Conservation (phyloP, 352 stramenopile genomes). For the Blastocystis sp. region DNA sequence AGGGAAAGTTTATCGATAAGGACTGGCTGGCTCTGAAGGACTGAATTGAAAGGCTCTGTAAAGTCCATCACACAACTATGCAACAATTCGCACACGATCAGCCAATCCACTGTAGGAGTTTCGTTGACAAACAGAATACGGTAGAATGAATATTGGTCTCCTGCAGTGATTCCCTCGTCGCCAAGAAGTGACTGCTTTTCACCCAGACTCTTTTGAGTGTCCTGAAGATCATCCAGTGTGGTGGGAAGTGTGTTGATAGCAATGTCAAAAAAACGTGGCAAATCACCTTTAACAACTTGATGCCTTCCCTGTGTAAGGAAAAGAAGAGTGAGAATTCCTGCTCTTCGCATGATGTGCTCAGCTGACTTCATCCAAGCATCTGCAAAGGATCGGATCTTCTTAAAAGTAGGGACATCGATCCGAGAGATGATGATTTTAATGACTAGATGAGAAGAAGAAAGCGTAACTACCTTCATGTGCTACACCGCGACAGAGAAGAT, state of each 20-base stretch:
- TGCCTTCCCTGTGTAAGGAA: constrained; percentile 19
- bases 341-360: neutral
- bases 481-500: neutral
- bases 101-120: neutral
- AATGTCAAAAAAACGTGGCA: neutral
- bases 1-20: neutral
- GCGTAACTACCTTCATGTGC: neutral
- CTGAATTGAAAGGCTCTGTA: neutral
- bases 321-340: neutral
- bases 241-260: neutral
- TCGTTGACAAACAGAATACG: neutral
- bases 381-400: neutral
- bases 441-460: neutral
- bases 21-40: neutral
- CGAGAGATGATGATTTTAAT: neutral
- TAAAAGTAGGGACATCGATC: neutral
- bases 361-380: neutral
- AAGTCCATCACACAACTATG: neutral
- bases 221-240: neutral
- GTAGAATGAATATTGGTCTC: neutral
- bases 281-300: constrained; percentile 19
- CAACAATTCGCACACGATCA: neutral
- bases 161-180: neutral
- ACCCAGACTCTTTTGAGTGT: neutral
- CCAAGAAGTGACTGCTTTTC: neutral